Evolutionary conservation across 192 early-diverging fungal genomes (phyloP), one percentile per base, ranked within the genome.

Genomic region (Mortierella hygrophila): DNA sequence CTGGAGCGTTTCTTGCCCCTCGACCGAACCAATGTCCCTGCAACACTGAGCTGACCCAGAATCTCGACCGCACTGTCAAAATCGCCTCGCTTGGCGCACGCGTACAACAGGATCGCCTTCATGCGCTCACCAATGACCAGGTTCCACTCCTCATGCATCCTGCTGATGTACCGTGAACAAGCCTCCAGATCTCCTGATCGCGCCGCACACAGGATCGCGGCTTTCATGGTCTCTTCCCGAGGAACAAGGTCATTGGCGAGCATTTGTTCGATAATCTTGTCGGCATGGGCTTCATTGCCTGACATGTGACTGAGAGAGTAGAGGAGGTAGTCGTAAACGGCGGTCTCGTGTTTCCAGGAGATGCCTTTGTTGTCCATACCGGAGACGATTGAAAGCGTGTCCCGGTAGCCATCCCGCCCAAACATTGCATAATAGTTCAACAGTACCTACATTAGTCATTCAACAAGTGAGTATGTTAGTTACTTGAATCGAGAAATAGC

Each of bases 31-130:
- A 76, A 21, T n/a, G 29, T 68, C 21, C 78, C 78, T 26, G 83
- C 32, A 9, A 40, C 32, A 40, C 70, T 73, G 37, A 85, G 78
- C 37, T 85, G 83, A 8, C n/a, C 68, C 40, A 85, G 55, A 4
- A 85, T 76, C 18, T 85, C 83, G 15, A 80, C 32, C 32, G 83
- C 77, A 15, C 74, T 60, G 11, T 85, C 83, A 44, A 85, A 85
- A 47, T 85, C 83, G 3, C 83, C 83, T 72, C 83, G 83, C 35
- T 77, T 76, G 52, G 83, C 78, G 38, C 83, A 85, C 3, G 75
- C 83, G 68, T 85, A 85, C 18, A 85, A n/a, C 29, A 85, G 26
- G 49, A 85, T 85, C 10, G 83, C 83, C 74, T 85, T 85, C 83
- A 85, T 85, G 3, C 78, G 78, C 16, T 85, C 78, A 0, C 74